Percentiles rank a stretch among this genome's conserved stretches.
phyloP scores from a whole-genome alignment of 495 filamentous ascomycete genomes.

The Aspergillus conjunctus region DNA sequence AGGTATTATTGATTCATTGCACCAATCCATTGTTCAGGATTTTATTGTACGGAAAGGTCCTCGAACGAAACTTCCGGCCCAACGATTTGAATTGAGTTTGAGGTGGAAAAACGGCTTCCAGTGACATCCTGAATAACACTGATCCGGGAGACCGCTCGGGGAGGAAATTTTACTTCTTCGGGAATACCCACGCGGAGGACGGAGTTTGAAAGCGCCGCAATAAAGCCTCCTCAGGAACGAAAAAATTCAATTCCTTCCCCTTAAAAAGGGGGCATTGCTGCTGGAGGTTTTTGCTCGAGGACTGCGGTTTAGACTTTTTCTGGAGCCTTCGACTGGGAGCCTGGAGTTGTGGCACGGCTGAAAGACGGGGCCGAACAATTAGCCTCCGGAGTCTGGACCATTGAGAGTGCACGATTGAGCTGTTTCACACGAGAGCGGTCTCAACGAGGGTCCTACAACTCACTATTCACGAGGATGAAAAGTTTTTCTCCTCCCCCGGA shows the following conservation, averaged over 20 bases:
- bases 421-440: neutral
- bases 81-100: neutral
- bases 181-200: too few relatives aligned
- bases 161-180: too few relatives aligned
- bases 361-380: conserved; percentile 16
- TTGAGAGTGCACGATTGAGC: neutral
- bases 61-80: neutral
- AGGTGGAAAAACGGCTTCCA: conserved; percentile 6
- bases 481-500: too few relatives aligned
- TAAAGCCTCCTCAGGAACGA: too few relatives aligned
- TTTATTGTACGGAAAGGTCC: too few relatives aligned
- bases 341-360: conserved; percentile 21
- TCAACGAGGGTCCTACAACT: too few relatives aligned
- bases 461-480: too few relatives aligned
- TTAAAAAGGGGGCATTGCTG: neutral
- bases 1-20: neutral
- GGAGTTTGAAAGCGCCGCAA: too few relatives aligned
- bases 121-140: neutral
- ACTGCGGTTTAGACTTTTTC: conserved; percentile 14
- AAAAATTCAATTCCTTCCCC: conserved; percentile 2
- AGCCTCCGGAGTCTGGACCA: conserved; percentile 8
- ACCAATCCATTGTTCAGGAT: neutral
- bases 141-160: too few relatives aligned
- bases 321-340: conserved; percentile 18
- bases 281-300: neutral